These are phyloP conservation scores for Astrothelium macrocarpum DNA, from an alignment of 495 filamentous ascomycete genomes.

Conservation along the genomic window DNA sequence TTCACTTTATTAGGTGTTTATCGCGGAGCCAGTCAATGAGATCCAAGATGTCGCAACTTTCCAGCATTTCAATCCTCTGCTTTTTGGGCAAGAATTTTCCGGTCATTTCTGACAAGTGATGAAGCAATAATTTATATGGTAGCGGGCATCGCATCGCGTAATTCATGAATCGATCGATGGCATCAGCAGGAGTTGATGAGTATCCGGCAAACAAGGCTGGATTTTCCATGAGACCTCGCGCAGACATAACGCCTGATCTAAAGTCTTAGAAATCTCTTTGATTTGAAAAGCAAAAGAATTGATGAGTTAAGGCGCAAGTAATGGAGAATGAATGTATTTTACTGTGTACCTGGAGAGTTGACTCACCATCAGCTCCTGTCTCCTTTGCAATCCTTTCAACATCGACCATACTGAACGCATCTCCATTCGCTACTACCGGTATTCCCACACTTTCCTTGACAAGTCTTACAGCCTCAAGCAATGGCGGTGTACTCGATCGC, in stretches of 20 bases:
- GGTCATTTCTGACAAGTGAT: conserved; percentile 58
- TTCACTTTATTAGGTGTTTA: not conserved
- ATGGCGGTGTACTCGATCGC: conserved; percentile 45
- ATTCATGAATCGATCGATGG: conserved; percentile 48
- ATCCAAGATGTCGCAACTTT: conserved; percentile 44
- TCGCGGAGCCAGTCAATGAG: conserved; percentile 40
- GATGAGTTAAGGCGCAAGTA: not conserved
- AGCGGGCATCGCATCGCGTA: conserved; percentile 41
- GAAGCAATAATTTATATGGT: conserved; percentile 49
- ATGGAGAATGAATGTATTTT: not conserved
- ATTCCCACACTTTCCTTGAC: conserved; percentile 41
- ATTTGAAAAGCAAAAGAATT: not conserved
- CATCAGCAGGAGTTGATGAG: conserved; percentile 47
- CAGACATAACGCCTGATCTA: conserved; percentile 48
- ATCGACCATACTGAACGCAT: conserved; percentile 45
- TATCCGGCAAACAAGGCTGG: conserved; percentile 51
- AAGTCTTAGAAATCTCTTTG: conserved; percentile 29
- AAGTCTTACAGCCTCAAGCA: conserved; percentile 42
- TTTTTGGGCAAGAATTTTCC: conserved; percentile 40
- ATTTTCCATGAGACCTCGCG: conserved; percentile 52
- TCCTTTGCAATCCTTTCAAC: conserved; percentile 22
- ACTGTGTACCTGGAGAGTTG: not conserved
- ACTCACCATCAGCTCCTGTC: conserved; percentile 28
- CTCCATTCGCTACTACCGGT: conserved; percentile 53
- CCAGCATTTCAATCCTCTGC: conserved; percentile 43